phyloP scores from a whole-genome alignment of 2,329 filamentous ascomycete genomes.

The Fusarium heterosporum region DNA sequence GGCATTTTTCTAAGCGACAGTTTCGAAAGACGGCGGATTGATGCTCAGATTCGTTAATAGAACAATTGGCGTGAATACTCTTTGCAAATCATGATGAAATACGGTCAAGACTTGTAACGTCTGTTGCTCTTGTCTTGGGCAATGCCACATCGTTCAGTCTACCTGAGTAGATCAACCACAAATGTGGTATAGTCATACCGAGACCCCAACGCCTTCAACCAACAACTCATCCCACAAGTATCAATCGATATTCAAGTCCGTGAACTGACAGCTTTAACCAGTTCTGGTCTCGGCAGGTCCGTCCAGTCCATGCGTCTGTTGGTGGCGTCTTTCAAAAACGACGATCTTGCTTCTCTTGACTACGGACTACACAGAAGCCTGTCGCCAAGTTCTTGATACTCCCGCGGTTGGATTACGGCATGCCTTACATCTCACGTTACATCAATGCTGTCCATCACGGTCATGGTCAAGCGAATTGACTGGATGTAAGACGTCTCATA shows the following conservation, averaged over 20 bases:
- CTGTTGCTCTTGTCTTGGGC: not conserved
- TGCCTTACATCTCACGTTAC: not conserved
- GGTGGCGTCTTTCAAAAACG: slow-evolving; percentile 11
- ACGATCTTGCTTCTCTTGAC: slow-evolving; percentile 13
- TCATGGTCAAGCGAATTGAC: not conserved
- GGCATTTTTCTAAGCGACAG: slow-evolving; percentile 40
- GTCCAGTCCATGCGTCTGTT: slow-evolving; percentile 5
- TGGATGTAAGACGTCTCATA: not conserved
- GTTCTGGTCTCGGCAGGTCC: not conserved
- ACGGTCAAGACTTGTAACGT: not conserved
- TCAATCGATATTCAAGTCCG: not conserved
- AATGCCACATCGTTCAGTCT: not conserved
- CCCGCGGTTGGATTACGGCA: not conserved
- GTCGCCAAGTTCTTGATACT: not conserved
- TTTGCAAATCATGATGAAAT: not conserved
- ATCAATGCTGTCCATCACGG: not conserved
- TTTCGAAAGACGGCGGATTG: slow-evolving; percentile 1
- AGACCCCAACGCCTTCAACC: not conserved
- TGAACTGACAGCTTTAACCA: not conserved
- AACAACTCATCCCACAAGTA: not conserved
- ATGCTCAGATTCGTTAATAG: not conserved
- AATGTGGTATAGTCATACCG: not conserved
- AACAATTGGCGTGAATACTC: too few species aligned
- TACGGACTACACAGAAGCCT: not conserved
- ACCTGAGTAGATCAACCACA: not conserved